phyloP scores from a whole-genome alignment of 176 grass and related monocot species.

The Poa annua region DNA sequence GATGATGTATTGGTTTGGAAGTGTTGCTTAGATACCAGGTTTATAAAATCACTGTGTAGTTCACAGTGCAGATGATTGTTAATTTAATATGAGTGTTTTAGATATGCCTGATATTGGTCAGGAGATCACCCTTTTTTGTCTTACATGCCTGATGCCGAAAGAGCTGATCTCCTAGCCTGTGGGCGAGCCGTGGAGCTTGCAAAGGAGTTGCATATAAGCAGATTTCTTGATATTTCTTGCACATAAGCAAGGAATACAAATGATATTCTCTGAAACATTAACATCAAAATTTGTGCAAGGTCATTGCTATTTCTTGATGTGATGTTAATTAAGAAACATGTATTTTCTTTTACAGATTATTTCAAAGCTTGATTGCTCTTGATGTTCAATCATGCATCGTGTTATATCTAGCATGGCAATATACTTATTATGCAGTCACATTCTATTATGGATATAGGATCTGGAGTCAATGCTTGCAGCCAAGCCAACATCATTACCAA shows the following conservation, averaged over 20 bases:
- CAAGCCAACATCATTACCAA: too few relatives aligned
- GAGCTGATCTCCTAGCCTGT: too few relatives aligned
- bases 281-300: not conserved
- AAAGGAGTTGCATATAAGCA: too few relatives aligned
- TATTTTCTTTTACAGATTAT: not conserved
- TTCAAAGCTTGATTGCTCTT: conserved; percentile 13
- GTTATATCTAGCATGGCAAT: not conserved
- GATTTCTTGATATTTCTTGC: too few relatives aligned
- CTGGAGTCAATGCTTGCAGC: too few relatives aligned
- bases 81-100: not conserved
- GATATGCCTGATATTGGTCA: not conserved
- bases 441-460: too few relatives aligned
- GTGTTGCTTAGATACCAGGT: not conserved
- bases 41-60: conserved; percentile 19
- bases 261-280: not conserved
- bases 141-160: too few relatives aligned
- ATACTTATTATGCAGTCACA: not conserved
- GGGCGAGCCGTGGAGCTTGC: too few relatives aligned
- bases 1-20: conserved; percentile 9
- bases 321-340: not conserved
- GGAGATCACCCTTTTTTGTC: not conserved
- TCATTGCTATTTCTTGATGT: conserved; percentile 17
- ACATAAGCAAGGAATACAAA: not conserved
- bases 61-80: conserved; percentile 1
- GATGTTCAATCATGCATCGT: not conserved